Evolutionary conservation across 2,329 filamentous ascomycete species (phyloP), one percentile per base, ranked within the genome.

Genomic region (Leptographium lundbergii): DNA sequence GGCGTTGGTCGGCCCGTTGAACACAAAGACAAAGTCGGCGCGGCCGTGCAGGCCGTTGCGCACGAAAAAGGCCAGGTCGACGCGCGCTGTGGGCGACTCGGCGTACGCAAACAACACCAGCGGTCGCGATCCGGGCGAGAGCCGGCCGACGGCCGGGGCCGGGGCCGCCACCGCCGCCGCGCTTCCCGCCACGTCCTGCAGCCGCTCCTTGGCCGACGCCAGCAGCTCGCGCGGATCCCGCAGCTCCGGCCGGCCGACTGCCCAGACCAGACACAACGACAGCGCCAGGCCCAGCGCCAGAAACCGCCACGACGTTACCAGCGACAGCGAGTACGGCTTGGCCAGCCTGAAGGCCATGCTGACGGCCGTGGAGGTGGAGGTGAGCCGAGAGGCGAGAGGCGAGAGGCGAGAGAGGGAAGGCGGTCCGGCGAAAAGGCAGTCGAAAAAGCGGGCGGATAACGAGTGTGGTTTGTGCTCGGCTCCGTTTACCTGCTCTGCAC

Each of bases 11-110:
- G 67, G 63, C 45, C 72, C 72, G 55, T 73, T 71, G 54, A 74
- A 63, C 59, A 74, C 69, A 62, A 74, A 73, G 61, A 74, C 63
- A 61, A 74, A 74, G 63, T 74, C 72, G 54, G 71, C 72, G 0
- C 63, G 66, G 34, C 60, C 66, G 62, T 74, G 70, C 2, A 74
- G 63, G 36, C 70, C 72, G 56, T 73, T 67, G 36, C 63, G 58
- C 13, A 74, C 59, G 62, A 74, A 74, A 63, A 69, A 74, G 11
- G 65, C 48, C 25, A 73, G 61, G 64, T 73, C 73, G 52, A 65
- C 62, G 39, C 67, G 69, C 29, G 66, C 66, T 39, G 59, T 59
- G 1, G 63, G 63, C n/a, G 69, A 69, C 60, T 74, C 71, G 32
- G 67, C 65, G 62, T 69, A 74, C 51, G 67, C 69, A 54, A 73